These are phyloP conservation scores for Ascochyta koolunga DNA, from an alignment of 2,329 filamentous ascomycete species.

Conservation along the genomic window DNA sequence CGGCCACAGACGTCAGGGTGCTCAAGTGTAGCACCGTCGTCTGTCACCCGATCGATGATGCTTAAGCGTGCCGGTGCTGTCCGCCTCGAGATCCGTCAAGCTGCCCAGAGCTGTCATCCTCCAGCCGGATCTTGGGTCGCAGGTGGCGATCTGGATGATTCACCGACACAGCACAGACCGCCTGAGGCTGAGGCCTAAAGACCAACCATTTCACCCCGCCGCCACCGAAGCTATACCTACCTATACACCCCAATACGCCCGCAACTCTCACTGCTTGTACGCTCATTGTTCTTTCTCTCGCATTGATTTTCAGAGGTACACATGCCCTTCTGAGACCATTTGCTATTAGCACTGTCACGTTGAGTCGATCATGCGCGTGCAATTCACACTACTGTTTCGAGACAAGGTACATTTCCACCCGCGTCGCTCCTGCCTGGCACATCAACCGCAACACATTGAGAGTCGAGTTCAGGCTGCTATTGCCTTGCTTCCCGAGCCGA, in stretches of 20 bases:
- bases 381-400: conserved; percentile 37
- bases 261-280: conserved; percentile 1
- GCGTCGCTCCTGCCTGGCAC: conserved; percentile 10
- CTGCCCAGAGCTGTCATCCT: background rate
- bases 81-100: background rate
- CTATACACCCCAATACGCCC: conserved; percentile 6
- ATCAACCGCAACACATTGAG: background rate
- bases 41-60: conserved; percentile 5
- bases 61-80: background rate
- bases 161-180: conserved; percentile 3
- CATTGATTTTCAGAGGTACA: conserved; percentile 10
- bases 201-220: conserved; percentile 11
- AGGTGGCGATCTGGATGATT: conserved; percentile 14
- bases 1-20: conserved; percentile 8
- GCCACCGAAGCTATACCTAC: conserved; percentile 15
- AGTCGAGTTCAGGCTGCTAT: background rate
- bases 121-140: conserved; percentile 1
- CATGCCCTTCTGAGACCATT: conserved; percentile 18
- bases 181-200: conserved; percentile 13
- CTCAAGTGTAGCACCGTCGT: background rate
- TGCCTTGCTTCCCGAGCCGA: background rate
- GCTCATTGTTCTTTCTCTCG: conserved; percentile 9
- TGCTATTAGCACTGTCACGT: conserved; percentile 12
- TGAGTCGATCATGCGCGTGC: conserved; percentile 40
- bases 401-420: conserved; percentile 30